Evolutionary conservation across 1,139 yeast species (phyloP).

Genomic region (Maudiozyma humilis): DNA sequence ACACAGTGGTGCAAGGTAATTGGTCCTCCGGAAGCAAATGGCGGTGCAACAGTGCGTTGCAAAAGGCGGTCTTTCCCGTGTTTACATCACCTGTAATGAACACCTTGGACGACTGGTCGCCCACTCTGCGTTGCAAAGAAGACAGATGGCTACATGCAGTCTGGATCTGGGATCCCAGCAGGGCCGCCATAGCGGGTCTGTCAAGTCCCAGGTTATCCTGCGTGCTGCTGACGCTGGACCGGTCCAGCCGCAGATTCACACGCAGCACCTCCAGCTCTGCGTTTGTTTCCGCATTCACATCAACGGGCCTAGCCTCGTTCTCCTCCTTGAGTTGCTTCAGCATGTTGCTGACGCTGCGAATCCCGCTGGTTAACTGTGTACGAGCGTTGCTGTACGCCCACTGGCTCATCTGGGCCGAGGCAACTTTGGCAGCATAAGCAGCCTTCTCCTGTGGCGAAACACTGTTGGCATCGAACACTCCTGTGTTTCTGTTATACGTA

Average conservation of each 20-base stretch:
- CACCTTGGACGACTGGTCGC: slow-evolving; percentile 87
- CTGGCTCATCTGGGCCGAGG: slow-evolving; percentile 28
- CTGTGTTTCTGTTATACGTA: too few relatives aligned
- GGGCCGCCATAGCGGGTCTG: slow-evolving; percentile 23
- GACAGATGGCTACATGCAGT: slow-evolving; percentile 54
- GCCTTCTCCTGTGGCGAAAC: too few relatives aligned
- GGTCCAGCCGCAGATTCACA: slow-evolving; percentile 25
- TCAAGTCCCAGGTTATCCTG: slow-evolving; percentile 16
- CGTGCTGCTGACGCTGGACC: slow-evolving; percentile 6
- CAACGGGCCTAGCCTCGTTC: slow-evolving; percentile 26
- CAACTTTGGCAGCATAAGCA: slow-evolving; percentile 4
- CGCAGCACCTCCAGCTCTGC: slow-evolving; percentile 20
- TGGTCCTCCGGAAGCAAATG: slow-evolving; percentile 88
- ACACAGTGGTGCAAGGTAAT: slow-evolving; percentile 94
- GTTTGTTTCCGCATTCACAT: slow-evolving; percentile 11
- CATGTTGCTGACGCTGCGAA: slow-evolving; percentile 17
- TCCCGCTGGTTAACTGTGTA: slow-evolving; percentile 20
- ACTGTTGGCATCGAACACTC: too few relatives aligned
- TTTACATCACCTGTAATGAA: slow-evolving; percentile 95
- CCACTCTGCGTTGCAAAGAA: slow-evolving; percentile 76
- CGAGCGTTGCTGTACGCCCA: slow-evolving; percentile 29
- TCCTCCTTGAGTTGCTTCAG: slow-evolving; percentile 20
- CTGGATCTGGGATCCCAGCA: slow-evolving; percentile 24
- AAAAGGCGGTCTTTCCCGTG: slow-evolving; percentile 93
- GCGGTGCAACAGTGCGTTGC: slow-evolving; percentile 79